Conservation (phyloP, 768 basidiomycete genomes). For the Boletus subcaerulescens region DNA sequence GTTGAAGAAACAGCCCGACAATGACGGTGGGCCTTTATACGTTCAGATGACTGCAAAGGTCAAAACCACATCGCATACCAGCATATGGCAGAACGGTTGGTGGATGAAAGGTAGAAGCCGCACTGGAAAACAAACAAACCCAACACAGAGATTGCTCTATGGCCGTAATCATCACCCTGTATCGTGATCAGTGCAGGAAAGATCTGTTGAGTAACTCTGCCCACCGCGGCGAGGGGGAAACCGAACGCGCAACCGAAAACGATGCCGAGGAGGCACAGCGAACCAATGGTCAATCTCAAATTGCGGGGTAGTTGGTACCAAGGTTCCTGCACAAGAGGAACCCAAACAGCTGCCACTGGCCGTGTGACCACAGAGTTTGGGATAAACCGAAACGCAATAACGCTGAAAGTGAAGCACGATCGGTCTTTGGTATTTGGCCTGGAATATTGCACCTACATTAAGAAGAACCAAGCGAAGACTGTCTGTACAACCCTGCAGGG, state of each 20-base stretch:
- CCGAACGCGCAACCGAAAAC: conserved; percentile 89
- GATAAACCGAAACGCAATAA: conserved; percentile 84
- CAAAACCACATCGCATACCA: conserved; percentile 48
- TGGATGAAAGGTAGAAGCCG: conserved; percentile 68
- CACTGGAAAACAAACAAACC: conserved; percentile 80
- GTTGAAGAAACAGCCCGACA: conserved; percentile 82
- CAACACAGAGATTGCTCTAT: conserved; percentile 78
- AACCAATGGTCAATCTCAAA: conserved; percentile 64
- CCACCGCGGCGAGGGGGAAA: conserved; percentile 56
- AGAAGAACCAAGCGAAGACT: conserved; percentile 79
- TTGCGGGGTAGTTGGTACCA: conserved; percentile 58
- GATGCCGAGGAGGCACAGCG: conserved; percentile 72
- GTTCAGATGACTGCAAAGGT: neutral
- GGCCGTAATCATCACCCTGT: conserved; percentile 66
- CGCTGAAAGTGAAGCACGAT: conserved; percentile 33
- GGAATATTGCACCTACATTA: conserved; percentile 46
- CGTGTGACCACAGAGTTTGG: conserved; percentile 66
- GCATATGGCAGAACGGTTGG: conserved; percentile 58
- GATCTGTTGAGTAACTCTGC: conserved; percentile 14
- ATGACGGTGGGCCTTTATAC: conserved; percentile 74
- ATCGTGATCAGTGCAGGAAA: conserved; percentile 13
- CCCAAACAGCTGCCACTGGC: conserved; percentile 74
- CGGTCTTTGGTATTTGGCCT: neutral
- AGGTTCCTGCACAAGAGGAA: conserved; percentile 59
- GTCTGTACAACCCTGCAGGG: conserved; percentile 71